Evolutionary conservation across 2,329 filamentous ascomycete genomes (phyloP).

Genomic region (Phoma herbarum): DNA sequence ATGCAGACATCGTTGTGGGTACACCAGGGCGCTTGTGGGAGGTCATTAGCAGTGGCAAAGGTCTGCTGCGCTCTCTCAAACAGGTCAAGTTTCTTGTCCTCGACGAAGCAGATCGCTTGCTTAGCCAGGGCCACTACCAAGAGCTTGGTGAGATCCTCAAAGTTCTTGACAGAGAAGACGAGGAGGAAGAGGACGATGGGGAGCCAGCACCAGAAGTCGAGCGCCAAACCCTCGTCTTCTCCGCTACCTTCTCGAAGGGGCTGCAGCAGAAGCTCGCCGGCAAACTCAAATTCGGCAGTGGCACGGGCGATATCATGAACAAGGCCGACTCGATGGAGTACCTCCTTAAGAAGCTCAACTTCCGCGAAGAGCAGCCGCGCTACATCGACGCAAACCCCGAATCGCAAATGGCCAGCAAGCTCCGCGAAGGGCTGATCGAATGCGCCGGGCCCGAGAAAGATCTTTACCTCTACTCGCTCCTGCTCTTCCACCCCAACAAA

Average conservation of each 20-base stretch:
- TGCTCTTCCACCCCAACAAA: conserved; percentile 81
- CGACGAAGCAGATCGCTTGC: conserved; percentile 90
- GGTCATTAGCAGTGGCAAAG: conserved; percentile 78
- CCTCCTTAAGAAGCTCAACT: conserved; percentile 87
- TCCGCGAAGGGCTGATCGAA: conserved; percentile 91
- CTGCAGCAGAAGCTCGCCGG: conserved; percentile 90
- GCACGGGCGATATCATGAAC: conserved; percentile 67
- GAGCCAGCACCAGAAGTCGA: conserved; percentile 46
- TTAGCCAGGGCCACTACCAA: conserved; percentile 94
- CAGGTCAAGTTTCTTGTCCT: conserved; percentile 83
- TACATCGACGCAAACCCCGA: conserved; percentile 93
- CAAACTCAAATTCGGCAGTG: conserved; percentile 66
- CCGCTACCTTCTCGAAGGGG: conserved; percentile 91
- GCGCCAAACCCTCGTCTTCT: conserved; percentile 93
- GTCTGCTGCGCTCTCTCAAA: conserved; percentile 74
- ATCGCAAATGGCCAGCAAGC: conserved; percentile 83
- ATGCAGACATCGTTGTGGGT: conserved; percentile 90
- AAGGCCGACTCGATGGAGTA: conserved; percentile 91
- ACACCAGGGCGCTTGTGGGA: conserved; percentile 96
- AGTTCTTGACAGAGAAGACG: conserved; percentile 73
- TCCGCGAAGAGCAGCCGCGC: conserved; percentile 82
- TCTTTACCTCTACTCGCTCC: conserved; percentile 87
- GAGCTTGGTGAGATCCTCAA: conserved; percentile 89
- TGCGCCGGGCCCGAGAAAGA: conserved; percentile 97
- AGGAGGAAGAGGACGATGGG: conserved; percentile 37